Base-by-base conservation (phyloP, 2,329 filamentous ascomycete species). In the Colletotrichum navitas region DNA sequence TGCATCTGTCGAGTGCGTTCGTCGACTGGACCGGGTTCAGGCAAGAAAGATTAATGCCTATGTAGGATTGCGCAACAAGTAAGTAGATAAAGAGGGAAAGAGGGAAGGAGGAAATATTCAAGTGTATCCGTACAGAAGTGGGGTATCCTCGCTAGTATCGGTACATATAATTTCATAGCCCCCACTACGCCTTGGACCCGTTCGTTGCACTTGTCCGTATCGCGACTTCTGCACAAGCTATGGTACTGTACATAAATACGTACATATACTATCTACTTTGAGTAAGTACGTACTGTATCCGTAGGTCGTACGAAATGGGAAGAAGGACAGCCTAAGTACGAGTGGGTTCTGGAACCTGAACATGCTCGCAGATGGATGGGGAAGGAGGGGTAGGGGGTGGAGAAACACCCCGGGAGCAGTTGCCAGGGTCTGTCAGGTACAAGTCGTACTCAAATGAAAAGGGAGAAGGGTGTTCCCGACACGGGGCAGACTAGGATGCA, bases 301-400 rank as follows among this genome's bases (percentile, higher is more conserved):
- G n/a, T 12, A 12, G n/a, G 45, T 47, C 45, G 45, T 12, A 47
- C 45, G 45, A 11, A 51, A 26, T 16, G 29, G 52, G 21, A 43
- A 55, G 32, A 55, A 47, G 61, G 60, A 66, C 34, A 12, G 43
- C 29, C 58, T 43, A 61, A 49, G 29, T 29, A 26, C 11, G 12
- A 21, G 63, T 66, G 63, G 67, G 55, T 70, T 70, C 67, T 70
- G 63, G 67, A 70, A 66, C 63, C 55, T 61, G 67, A 66, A 66
- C 36, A 56, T 56, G 55, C 63, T 29, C 61, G 55, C 39, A 43
- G 45, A 60, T 39, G 56, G 39, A 32, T 47, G 59, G 59, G 41
- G 59, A 41, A 61, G n/a, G 58, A 26, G 43, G 32, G 41, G 39
- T 36, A 1, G 58, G 39, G 45, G 24, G 26, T 16, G 47, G 12